Percentiles rank a stretch among this genome's conserved stretches.
These are phyloP conservation scores for Epichloe scottii DNA, from an alignment of 2,329 filamentous ascomycete genomes.

Conservation along the genomic window DNA sequence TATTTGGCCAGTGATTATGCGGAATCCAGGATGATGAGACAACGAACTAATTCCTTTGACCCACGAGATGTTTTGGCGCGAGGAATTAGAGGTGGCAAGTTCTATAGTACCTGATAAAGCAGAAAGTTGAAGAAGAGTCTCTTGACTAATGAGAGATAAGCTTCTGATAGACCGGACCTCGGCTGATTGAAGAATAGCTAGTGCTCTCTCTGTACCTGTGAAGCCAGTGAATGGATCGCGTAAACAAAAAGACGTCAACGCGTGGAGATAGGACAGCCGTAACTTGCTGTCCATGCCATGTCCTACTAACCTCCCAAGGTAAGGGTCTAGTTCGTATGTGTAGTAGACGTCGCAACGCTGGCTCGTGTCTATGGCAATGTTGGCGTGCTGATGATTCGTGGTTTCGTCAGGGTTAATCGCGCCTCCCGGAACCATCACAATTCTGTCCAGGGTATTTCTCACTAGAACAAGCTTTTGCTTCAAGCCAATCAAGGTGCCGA, in stretches of 20 bases:
- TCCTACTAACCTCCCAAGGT: too few species aligned
- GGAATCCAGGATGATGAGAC: slow-evolving; percentile 1
- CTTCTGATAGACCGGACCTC: slow-evolving; percentile 30
- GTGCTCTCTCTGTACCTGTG: slow-evolving; percentile 43
- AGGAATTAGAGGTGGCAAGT: too few species aligned
- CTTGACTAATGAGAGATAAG: background rate
- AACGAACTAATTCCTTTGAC: background rate
- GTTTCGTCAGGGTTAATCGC: too few species aligned
- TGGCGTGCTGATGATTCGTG: too few species aligned
- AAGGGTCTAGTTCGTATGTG: too few species aligned
- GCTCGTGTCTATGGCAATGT: too few species aligned
- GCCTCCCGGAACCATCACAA: too few species aligned
- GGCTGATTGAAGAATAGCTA: slow-evolving; percentile 35
- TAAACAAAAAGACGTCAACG: slow-evolving; percentile 37
- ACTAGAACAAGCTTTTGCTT: too few species aligned
- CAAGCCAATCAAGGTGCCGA: too few species aligned
- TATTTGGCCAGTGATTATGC: background rate
- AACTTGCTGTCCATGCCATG: slow-evolving; percentile 29
- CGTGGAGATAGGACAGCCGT: slow-evolving; percentile 38
- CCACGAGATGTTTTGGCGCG: background rate
- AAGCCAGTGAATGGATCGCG: slow-evolving; percentile 33
- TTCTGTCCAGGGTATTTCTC: too few species aligned
- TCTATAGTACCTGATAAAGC: background rate
- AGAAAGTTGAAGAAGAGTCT: background rate
- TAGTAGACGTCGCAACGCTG: too few species aligned